These are phyloP conservation scores for Earliella scabrosa DNA, from an alignment of 1,284 basidiomycete genomes.

Conservation along the genomic window DNA sequence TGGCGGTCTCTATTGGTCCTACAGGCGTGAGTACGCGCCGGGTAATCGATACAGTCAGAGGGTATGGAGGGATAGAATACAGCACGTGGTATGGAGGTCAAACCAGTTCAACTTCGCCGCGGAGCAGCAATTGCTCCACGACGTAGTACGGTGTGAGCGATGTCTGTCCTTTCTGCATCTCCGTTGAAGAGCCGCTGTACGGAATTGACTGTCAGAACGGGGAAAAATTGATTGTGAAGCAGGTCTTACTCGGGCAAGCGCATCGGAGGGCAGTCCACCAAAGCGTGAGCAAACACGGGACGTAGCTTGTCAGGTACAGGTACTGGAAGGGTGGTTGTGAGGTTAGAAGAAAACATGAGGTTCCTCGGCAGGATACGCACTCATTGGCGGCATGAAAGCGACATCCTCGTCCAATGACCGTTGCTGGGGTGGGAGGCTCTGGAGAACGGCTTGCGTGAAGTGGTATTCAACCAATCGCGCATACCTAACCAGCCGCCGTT, in stretches of 20 bases:
- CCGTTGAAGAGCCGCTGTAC: constrained; percentile 60
- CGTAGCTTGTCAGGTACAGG: constrained; percentile 73
- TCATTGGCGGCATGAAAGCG: constrained; percentile 77
- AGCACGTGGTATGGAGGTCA: constrained; percentile 31
- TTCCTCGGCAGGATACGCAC: constrained; percentile 46
- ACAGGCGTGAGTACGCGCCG: background rate
- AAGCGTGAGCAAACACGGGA: constrained; percentile 82
- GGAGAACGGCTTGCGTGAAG: constrained; percentile 74
- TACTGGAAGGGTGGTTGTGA: constrained; percentile 48
- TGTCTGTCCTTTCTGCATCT: constrained; percentile 73
- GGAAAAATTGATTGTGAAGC: background rate
- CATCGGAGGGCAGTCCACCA: constrained; percentile 70
- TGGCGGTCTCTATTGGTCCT: too few species aligned
- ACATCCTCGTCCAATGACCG: constrained; percentile 74
- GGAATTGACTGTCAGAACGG: background rate
- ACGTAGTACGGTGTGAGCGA: constrained; percentile 71
- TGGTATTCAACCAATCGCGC: constrained; percentile 75
- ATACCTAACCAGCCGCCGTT: constrained; percentile 57
- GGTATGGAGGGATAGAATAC: background rate
- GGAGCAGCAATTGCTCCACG: constrained; percentile 68
- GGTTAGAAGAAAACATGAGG: background rate
- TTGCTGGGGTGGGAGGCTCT: constrained; percentile 77
- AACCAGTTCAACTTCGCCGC: constrained; percentile 76
- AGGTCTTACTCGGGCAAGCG: constrained; percentile 71
- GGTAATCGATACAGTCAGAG: background rate